Base-by-base conservation (phyloP, 164 flowering plant genomes). In the Protea cynaroides region DNA sequence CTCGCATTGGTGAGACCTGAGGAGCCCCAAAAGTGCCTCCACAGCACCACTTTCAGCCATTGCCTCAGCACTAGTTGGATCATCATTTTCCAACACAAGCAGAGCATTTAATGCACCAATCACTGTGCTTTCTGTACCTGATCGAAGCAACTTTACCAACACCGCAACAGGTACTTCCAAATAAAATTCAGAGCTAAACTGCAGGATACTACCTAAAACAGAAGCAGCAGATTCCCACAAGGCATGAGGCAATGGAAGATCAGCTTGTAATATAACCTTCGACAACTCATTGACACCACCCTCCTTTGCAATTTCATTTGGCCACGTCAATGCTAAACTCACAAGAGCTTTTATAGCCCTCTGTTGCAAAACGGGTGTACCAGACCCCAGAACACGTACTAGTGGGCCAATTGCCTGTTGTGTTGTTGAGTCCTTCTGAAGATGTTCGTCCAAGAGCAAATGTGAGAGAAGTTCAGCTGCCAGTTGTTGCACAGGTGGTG, bases 151-250 rank as follows among this genome's bases (percentile, higher is more conserved):
- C 68, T 88, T 90, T 46, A 92, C 99, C 76, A 95, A 76, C 55
- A 95, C 99, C 9, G 97, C 96, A 44, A 95, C 83, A 24, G 99
- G 99, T 11, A 95, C 98, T 77, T 95, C 99, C 76, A 95, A 66
- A 74, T 85, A 90, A 78, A 79, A 92, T 66, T 95, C 97, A 65
- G 98, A 92, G 74, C 97, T 92, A 60, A 83, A 95, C 65, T 92
- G 99, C 72, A 95, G 76, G 68, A 95, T 88, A 68, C 87, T 81
- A 29, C 90, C 69, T 52, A 95, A 76, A 60, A 87, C 94, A 69
- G 90, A 74, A 55, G 99, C 84, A 65, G 91, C 92, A 74, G 96
- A 87, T 75, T 95, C 99, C 99, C 97, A 95, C 72, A 95, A 76
- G 25, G 86, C 86, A 73, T 89, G 90, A 70, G 97, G 97, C 72